phyloP scores from a whole-genome alignment of 73 alveolate species.

The Paramecium pentaurelia region DNA sequence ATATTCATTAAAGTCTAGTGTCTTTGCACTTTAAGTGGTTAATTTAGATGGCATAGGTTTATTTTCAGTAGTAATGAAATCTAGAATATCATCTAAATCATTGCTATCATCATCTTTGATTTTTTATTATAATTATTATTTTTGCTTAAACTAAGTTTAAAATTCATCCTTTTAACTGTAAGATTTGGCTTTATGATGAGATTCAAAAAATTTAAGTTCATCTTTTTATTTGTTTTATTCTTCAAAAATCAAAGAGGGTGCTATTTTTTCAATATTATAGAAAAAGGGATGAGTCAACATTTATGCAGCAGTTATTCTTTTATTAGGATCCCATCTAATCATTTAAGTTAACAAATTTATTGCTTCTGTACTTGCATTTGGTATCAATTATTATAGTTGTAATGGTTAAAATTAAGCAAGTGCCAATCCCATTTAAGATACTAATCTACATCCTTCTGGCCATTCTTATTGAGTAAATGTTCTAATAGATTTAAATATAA shows the following conservation, averaged over 20 bases:
- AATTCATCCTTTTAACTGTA: not conserved
- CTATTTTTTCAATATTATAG: conserved; percentile 6
- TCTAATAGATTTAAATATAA: conserved; percentile 70
- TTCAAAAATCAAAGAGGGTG: not conserved
- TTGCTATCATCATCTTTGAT: conserved; percentile 43
- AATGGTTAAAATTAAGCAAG: conserved; percentile 82
- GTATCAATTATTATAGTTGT: conserved; percentile 69
- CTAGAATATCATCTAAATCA: conserved; percentile 22
- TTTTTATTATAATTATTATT: not conserved
- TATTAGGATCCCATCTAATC: conserved; percentile 94
- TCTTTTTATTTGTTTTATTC: not conserved
- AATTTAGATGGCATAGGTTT: not conserved
- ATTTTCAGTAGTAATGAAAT: not conserved
- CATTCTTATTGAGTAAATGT: conserved; percentile 86
- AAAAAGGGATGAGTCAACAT: conserved; percentile 86
- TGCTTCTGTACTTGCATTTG: conserved; percentile 93
- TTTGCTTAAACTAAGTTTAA: not conserved
- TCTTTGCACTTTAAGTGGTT: not conserved
- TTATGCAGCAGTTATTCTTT: conserved; percentile 93
- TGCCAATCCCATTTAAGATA: conserved; percentile 79
- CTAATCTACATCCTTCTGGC: conserved; percentile 96
- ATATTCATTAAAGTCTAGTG: not conserved
- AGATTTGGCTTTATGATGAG: not conserved
- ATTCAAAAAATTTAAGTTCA: not conserved
- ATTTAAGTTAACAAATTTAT: conserved; percentile 82